Percentiles rank a stretch among this genome's conserved stretches.
These are phyloP conservation scores for Monosporascus sp. DNA, from an alignment of 2,329 filamentous ascomycete species.

Conservation along the genomic window DNA sequence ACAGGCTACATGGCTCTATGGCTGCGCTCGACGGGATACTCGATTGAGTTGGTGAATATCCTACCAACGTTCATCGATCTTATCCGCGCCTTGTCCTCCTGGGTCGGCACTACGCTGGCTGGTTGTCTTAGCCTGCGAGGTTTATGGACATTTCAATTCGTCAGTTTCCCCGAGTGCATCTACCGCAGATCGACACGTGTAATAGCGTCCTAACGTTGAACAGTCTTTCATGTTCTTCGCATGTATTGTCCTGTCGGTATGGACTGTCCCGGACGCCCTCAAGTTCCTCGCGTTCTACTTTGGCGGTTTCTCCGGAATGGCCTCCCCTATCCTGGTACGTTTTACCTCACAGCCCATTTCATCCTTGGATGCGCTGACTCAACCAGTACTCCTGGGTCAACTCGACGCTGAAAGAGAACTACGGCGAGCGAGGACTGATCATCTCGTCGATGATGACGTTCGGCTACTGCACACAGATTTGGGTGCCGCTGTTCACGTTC, in stretches of 20 bases:
- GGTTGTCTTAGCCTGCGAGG: slow-evolving; percentile 20
- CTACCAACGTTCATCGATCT: slow-evolving; percentile 20
- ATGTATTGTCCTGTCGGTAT: slow-evolving; percentile 21
- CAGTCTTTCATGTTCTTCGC: slow-evolving; percentile 18
- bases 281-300: slow-evolving; percentile 28
- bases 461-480: slow-evolving; percentile 25
- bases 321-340: slow-evolving; percentile 19
- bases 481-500: slow-evolving; percentile 24
- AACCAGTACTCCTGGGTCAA: slow-evolving; percentile 27
- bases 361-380: background rate
- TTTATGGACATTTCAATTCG: slow-evolving; percentile 21
- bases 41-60: slow-evolving; percentile 9
- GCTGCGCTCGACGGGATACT: slow-evolving; percentile 8
- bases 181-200: background rate
- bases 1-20: slow-evolving; percentile 14
- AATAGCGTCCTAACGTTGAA: too few relatives aligned
- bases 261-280: slow-evolving; percentile 22
- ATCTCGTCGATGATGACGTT: slow-evolving; percentile 31
- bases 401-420: slow-evolving; percentile 24
- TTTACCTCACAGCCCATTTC: background rate
- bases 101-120: slow-evolving; percentile 24
- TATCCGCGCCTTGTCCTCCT: slow-evolving; percentile 19
- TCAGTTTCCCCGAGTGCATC: background rate
- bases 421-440: slow-evolving; percentile 26
- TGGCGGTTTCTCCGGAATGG: slow-evolving; percentile 24